Base-by-base conservation (phyloP, 208 protist species). In the Polymyxa betae region DNA sequence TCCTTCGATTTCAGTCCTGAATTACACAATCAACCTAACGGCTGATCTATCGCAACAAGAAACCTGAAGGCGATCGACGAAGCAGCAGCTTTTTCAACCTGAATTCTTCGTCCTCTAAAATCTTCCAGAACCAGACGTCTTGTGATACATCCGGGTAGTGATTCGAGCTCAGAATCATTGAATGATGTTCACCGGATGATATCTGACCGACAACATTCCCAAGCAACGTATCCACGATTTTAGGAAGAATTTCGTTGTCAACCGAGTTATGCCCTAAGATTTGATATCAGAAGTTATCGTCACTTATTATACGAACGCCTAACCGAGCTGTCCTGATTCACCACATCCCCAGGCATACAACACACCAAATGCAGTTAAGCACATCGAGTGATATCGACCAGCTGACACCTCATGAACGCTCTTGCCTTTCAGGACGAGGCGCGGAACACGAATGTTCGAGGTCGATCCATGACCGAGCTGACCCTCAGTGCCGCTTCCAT, bases 331-430 rank as follows among this genome's bases (percentile, higher is more conserved):
- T 16, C 90, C 90, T 1, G 41, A 88, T n/a, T 91, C 90, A 20
- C 90, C 90, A 89, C 68, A 91, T 5, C 90, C 90, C 90, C 90
- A 91, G 35, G 90, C 46, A 35, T 91, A 91, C 88, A 91, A 54
- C 12, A 24, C 68, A 44, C 90, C 90, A 41, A 32, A 29, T 0
- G 49, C 38, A 29, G 90, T 82, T 24, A 91, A 46, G 20, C 52
- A 52, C 90, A 66, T 60, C 32, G 89, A 91, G 88, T 91, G 90
- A 44, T 91, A 91, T 35, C 90, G 82, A 38, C 90, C 90, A 41
- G 78, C 68, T 0, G 90, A 82, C 12, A 91, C 87, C 24, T 92
- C 20, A 20, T 38, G 20, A n/a, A 91, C 45, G 88, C 91, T 82
- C 87, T 91, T 90, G 12, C 77, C 40, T 38, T 91, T 92, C 40